These are phyloP conservation scores for Psilocybe cyanescens DNA, from an alignment of 768 basidiomycete species.

Conservation along the genomic window DNA sequence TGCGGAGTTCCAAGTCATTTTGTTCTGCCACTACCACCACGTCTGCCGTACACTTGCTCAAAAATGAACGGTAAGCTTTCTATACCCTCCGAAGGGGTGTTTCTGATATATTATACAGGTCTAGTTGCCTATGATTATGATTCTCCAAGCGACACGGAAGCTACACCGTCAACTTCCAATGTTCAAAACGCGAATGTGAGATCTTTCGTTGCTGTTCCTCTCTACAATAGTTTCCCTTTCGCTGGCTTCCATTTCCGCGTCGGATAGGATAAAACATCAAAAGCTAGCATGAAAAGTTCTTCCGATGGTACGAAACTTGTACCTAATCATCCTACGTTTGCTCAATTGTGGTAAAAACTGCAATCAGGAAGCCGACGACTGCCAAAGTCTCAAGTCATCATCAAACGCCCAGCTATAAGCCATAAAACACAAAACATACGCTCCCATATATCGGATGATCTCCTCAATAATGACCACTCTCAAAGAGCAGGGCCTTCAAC, in stretches of 20 bases:
- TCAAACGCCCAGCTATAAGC: slow-evolving; percentile 52
- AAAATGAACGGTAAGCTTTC: slow-evolving; percentile 27
- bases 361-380: slow-evolving; percentile 36
- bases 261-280: slow-evolving; percentile 66
- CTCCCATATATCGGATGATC: slow-evolving; percentile 53
- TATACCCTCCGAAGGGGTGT: background rate
- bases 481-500: slow-evolving; percentile 13
- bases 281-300: slow-evolving; percentile 34
- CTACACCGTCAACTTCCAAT: slow-evolving; percentile 31
- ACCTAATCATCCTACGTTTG: background rate
- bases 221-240: slow-evolving; percentile 64
- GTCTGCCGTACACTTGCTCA: slow-evolving; percentile 6
- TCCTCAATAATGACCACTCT: slow-evolving; percentile 23
- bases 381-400: slow-evolving; percentile 61
- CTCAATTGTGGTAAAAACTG: background rate
- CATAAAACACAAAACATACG: slow-evolving; percentile 53
- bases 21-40: slow-evolving; percentile 23
- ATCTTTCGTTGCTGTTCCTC: slow-evolving; percentile 42
- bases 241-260: slow-evolving; percentile 60
- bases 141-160: slow-evolving; percentile 61
- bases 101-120: slow-evolving; percentile 36
- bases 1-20: slow-evolving; percentile 22
- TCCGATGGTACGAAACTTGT: slow-evolving; percentile 44
- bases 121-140: slow-evolving; percentile 69
- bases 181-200: slow-evolving; percentile 59